Percentiles rank a stretch among this genome's conserved stretches.
These are phyloP conservation scores for Diplodia mutila DNA, from an alignment of 2,329 filamentous ascomycete genomes.

Conservation along the genomic window DNA sequence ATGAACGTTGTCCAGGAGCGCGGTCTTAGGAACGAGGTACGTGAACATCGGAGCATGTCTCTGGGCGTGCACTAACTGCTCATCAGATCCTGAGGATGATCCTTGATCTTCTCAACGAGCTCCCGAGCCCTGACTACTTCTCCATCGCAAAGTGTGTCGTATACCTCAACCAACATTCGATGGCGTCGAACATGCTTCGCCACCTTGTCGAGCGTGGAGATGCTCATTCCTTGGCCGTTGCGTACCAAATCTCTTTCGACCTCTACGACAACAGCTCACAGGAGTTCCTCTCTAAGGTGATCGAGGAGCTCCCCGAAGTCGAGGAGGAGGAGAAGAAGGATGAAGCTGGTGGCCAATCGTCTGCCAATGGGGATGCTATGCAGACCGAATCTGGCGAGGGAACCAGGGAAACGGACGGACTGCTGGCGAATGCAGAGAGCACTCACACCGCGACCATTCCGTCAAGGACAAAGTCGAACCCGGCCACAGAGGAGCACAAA, in stretches of 20 bases:
- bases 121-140: conserved; percentile 93
- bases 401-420: conserved; percentile 60
- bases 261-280: conserved; percentile 98
- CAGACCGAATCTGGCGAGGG: conserved; percentile 46
- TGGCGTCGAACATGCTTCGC: conserved; percentile 79
- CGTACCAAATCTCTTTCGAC: conserved; percentile 98
- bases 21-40: conserved; percentile 72
- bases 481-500: conserved; percentile 53
- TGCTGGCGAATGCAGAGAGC: conserved; percentile 61
- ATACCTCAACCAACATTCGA: conserved; percentile 87
- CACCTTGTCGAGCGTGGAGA: conserved; percentile 81
- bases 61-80: conserved; percentile 28
- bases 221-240: conserved; percentile 76
- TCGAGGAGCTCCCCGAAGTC: conserved; percentile 73
- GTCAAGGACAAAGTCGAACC: conserved; percentile 48
- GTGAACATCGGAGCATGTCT: conserved; percentile 15
- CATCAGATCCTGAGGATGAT: conserved; percentile 81
- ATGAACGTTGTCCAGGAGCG: conserved; percentile 98
- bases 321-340: conserved; percentile 53
- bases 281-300: conserved; percentile 90
- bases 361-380: conserved; percentile 46
- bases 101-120: conserved; percentile 91
- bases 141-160: conserved; percentile 98
- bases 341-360: conserved; percentile 31
- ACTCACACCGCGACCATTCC: conserved; percentile 52